These are phyloP conservation scores for Lenzites betulinus DNA, from an alignment of 768 basidiomycete genomes.

Conservation along the genomic window DNA sequence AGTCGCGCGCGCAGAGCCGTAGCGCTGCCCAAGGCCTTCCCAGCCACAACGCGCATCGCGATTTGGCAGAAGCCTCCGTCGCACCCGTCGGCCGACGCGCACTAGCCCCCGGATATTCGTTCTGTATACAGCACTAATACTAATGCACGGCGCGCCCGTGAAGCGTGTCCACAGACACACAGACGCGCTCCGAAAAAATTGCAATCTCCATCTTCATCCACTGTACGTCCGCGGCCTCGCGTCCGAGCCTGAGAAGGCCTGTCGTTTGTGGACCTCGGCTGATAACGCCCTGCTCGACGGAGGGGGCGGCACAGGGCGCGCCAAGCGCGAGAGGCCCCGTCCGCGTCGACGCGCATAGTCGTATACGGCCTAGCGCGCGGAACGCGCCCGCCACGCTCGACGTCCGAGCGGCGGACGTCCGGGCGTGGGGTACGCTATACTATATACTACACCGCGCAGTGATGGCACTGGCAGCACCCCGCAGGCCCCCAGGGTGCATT, in stretches of 20 bases:
- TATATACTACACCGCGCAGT: too few species aligned
- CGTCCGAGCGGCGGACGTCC: too few species aligned
- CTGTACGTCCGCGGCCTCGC: background rate
- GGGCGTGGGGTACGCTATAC: background rate
- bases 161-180: background rate
- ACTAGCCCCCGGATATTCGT: background rate
- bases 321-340: background rate
- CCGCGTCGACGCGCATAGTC: background rate
- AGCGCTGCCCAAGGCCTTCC: background rate
- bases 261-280: too few species aligned
- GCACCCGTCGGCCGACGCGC: background rate
- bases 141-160: background rate
- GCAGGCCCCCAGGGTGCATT: background rate
- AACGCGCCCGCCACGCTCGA: background rate
- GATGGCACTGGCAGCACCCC: too few species aligned
- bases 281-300: background rate
- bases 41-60: background rate
- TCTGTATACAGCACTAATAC: too few species aligned
- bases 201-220: too few species aligned
- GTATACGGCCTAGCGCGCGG: background rate
- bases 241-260: background rate
- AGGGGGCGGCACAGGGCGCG: background rate
- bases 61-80: background rate
- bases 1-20: background rate
- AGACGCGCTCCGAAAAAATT: background rate